phyloP scores from a whole-genome alignment of 805 yeast genomes.

The Ogataea haglerorum region DNA sequence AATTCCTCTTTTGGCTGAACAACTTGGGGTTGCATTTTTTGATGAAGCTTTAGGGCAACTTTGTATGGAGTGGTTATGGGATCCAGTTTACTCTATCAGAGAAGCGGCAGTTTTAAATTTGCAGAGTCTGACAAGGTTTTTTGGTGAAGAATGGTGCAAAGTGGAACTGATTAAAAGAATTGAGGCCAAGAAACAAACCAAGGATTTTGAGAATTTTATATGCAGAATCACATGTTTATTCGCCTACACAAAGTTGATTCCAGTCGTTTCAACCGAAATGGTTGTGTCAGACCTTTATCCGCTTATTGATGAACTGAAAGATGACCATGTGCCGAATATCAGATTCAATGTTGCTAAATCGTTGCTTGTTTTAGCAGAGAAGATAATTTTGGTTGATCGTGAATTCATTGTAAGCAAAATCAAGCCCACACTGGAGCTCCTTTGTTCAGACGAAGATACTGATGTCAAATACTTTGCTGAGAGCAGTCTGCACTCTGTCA shows the following conservation, averaged over 20 bases:
- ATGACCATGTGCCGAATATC: conserved; percentile 90
- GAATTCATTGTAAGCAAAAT: conserved; percentile 49
- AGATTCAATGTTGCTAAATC: conserved; percentile 94
- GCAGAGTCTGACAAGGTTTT: conserved; percentile 73
- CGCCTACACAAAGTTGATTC: conserved; percentile 78
- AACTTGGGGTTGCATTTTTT: conserved; percentile 88
- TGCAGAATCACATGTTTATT: conserved; percentile 88
- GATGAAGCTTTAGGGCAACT: conserved; percentile 86
- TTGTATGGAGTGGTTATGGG: conserved; percentile 98
- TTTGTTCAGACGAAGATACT: conserved; percentile 70
- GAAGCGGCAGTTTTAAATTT: conserved; percentile 91
- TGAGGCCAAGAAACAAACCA: conserved; percentile 40
- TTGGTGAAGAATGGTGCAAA: conserved; percentile 94
- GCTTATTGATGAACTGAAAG: conserved; percentile 64
- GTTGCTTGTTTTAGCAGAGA: conserved; percentile 56
- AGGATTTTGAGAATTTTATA: conserved; percentile 63
- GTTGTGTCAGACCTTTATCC: conserved; percentile 71
- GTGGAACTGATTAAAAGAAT: conserved; percentile 76
- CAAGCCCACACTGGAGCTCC: conserved; percentile 59
- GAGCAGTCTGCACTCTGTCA: conserved; percentile 37
- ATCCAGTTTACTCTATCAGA: conserved; percentile 91
- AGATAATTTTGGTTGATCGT: conserved; percentile 37
- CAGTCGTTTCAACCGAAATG: conserved; percentile 59
- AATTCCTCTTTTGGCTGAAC: conserved; percentile 91
- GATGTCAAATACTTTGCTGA: conserved; percentile 88